phyloP scores from a whole-genome alignment of 139 green algal species.

The Gonium pectorale region DNA sequence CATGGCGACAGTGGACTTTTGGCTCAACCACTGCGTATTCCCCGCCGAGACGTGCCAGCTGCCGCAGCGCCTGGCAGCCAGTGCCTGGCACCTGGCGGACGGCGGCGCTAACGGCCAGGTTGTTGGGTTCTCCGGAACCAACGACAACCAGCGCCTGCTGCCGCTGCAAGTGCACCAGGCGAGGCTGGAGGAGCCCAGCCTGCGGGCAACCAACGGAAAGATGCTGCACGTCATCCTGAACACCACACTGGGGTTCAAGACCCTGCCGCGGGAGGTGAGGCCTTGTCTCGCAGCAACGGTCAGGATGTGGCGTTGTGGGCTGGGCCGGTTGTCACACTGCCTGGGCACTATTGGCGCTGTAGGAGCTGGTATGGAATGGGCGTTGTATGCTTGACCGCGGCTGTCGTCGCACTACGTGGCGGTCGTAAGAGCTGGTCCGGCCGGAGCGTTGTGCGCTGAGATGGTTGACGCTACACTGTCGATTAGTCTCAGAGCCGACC shows the following conservation, averaged over 20 bases:
- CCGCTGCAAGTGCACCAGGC: conserved; percentile 63
- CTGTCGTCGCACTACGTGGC: too few species aligned
- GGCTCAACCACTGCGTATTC: conserved; percentile 63
- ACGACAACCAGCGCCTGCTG: conserved; percentile 74
- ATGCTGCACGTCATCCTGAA: conserved; percentile 70
- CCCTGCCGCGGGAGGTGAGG: not conserved
- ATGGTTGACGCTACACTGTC: too few species aligned
- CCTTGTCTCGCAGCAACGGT: too few species aligned
- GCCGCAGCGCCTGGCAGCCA: conserved; percentile 56
- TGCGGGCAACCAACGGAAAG: conserved; percentile 71
- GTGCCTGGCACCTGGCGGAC: conserved; percentile 72
- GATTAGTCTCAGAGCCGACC: not conserved
- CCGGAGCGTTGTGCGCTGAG: too few species aligned
- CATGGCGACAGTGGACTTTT: conserved; percentile 66
- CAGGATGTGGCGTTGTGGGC: too few species aligned
- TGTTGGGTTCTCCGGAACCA: conserved; percentile 68
- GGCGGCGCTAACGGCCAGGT: conserved; percentile 41
- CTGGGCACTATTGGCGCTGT: too few species aligned
- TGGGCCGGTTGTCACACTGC: too few species aligned
- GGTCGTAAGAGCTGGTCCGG: not conserved
- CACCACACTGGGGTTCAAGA: conserved; percentile 20
- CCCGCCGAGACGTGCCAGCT: conserved; percentile 60
- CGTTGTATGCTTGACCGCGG: too few species aligned
- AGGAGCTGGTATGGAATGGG: not conserved
- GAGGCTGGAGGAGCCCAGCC: not conserved